Conservation (phyloP, 805 yeast genomes). For the Nematodospora valgi region DNA sequence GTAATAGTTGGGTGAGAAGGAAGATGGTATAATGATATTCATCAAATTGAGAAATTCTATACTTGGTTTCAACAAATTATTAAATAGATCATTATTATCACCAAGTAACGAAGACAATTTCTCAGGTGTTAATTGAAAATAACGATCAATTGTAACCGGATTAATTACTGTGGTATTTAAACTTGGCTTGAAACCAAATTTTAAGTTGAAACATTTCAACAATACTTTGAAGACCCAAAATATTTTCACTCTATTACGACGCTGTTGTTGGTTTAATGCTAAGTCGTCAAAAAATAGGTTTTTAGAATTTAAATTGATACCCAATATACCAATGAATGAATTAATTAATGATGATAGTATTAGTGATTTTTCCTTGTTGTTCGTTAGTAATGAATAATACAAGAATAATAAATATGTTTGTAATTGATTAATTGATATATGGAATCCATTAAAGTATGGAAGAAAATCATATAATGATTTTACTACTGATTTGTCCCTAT, state of each 20-base stretch:
- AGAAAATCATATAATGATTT: slow-evolving; percentile 42
- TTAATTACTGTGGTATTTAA: slow-evolving; percentile 45
- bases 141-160: slow-evolving; percentile 44
- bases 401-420: slow-evolving; percentile 50
- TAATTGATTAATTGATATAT: slow-evolving; percentile 44
- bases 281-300: slow-evolving; percentile 45
- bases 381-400: slow-evolving; percentile 44
- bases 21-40: slow-evolving; percentile 44
- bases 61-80: slow-evolving; percentile 37
- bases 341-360: slow-evolving; percentile 37
- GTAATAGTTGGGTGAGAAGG: slow-evolving; percentile 44
- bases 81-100: slow-evolving; percentile 30
- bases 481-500: slow-evolving; percentile 22
- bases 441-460: slow-evolving; percentile 47
- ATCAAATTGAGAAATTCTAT: slow-evolving; percentile 41
- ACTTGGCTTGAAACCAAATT: slow-evolving; percentile 45
- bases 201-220: slow-evolving; percentile 38
- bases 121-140: slow-evolving; percentile 43
- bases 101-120: slow-evolving; percentile 34
- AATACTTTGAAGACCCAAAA: slow-evolving; percentile 47
- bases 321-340: slow-evolving; percentile 41
- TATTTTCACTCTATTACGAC: slow-evolving; percentile 37
- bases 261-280: slow-evolving; percentile 35
- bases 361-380: slow-evolving; percentile 39
- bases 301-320: slow-evolving; percentile 39